A percentile compares a stretch with the other conserved stretches of the same genome.
These are phyloP conservation scores for Salicornia ramosissima DNA, from an alignment of 148 eudicot genomes.

Conservation along the genomic window DNA sequence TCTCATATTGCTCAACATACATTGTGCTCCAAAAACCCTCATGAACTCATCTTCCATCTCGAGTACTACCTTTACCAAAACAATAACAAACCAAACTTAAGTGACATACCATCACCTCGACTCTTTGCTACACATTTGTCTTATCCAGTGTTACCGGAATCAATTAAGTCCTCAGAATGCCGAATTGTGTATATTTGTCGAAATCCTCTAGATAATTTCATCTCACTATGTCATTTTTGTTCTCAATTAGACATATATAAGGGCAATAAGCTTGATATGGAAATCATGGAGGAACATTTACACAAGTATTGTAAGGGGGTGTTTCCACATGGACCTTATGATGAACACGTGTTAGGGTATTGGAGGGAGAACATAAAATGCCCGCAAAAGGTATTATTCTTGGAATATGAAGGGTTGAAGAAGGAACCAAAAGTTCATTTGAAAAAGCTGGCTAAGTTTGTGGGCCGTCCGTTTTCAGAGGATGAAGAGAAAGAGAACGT, in stretches of 20 bases:
- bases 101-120: not conserved
- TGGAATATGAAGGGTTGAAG: constrained; percentile 11
- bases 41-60: not conserved
- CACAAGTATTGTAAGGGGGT: not conserved
- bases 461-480: not conserved
- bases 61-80: not conserved
- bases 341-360: not conserved
- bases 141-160: not conserved
- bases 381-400: not conserved
- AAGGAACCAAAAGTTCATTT: not conserved
- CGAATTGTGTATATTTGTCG: not conserved
- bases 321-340: not conserved
- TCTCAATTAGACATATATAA: not conserved
- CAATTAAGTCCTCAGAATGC: not conserved
- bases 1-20: not conserved
- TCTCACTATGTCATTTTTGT: not conserved
- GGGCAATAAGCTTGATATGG: not conserved
- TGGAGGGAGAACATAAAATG: not conserved
- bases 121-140: not conserved
- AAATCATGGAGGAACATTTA: not conserved
- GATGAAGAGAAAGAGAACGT: not conserved
- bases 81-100: not conserved
- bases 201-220: not conserved
- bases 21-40: not conserved
- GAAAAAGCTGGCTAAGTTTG: not conserved